Conservation (phyloP, 2,329 filamentous ascomycete species). For the Ophidiomyces ophidiicola region DNA sequence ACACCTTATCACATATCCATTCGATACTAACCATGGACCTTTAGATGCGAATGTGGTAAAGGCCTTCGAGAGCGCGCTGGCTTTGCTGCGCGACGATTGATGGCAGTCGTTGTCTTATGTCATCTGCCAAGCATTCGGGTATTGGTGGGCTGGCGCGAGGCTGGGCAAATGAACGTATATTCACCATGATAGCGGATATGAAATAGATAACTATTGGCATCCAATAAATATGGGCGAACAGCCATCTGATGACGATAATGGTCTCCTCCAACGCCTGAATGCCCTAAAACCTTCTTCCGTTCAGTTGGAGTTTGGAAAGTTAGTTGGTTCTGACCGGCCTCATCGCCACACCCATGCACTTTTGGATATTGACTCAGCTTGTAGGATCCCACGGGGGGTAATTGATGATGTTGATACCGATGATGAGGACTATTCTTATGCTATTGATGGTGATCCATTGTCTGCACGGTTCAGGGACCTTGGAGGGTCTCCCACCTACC, state of each 20-base stretch:
- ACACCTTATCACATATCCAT: background rate
- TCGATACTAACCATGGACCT: conserved; percentile 8
- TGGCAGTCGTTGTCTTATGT: conserved; percentile 8
- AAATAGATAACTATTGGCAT: conserved; percentile 4
- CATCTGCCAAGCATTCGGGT: conserved; percentile 4
- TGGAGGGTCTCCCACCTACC: background rate
- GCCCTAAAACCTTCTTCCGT: conserved; percentile 25
- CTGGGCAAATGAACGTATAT: background rate
- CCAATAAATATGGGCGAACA: conserved; percentile 15
- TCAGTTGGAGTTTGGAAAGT: conserved; percentile 23
- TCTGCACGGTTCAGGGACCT: background rate
- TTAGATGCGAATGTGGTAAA: conserved; percentile 35
- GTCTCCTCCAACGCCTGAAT: conserved; percentile 25
- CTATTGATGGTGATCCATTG: background rate
- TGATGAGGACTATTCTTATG: background rate
- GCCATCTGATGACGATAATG: conserved; percentile 19
- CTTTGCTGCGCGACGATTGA: conserved; percentile 29
- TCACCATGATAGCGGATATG: background rate
- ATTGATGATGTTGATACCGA: conserved; percentile 3
- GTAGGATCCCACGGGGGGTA: conserved; percentile 4
- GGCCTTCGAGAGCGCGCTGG: conserved; percentile 38
- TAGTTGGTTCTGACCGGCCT: conserved; percentile 5
- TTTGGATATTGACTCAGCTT: conserved; percentile 9
- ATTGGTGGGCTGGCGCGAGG: background rate
- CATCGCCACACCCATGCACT: conserved; percentile 4